A percentile compares a stretch with the other conserved stretches of the same genome.
Conservation (phyloP, 768 basidiomycete species). For the Lactifluus hygrophoroides region DNA sequence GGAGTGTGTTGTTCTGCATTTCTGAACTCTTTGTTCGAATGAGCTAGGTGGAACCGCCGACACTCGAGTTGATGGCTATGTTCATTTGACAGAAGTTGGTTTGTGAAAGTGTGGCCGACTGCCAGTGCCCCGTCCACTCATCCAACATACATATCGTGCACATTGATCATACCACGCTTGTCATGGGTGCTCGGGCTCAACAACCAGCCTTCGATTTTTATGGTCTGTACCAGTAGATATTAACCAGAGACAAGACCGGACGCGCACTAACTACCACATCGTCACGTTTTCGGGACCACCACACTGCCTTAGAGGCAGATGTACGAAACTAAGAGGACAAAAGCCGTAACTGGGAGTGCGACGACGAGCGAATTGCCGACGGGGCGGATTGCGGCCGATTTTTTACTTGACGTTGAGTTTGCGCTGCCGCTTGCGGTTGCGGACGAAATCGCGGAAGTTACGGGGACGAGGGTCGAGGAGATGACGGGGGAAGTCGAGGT, state of each 20-base stretch:
- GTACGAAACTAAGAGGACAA: conserved; percentile 2
- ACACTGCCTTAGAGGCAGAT: neutral
- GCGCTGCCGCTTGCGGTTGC: neutral
- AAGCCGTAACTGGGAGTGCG: neutral
- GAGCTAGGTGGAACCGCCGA: too few relatives aligned
- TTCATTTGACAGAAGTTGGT: too few relatives aligned
- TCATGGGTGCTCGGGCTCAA: neutral
- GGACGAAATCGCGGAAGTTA: neutral
- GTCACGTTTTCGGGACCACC: too few relatives aligned
- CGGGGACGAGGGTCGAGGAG: conserved; percentile 45
- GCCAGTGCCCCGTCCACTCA: too few relatives aligned
- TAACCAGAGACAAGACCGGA: neutral
- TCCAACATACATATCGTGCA: too few relatives aligned
- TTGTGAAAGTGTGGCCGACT: too few relatives aligned
- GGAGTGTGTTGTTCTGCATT: too few relatives aligned
- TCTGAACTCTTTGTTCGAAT: too few relatives aligned
- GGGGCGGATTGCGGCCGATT: neutral
- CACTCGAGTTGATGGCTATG: too few relatives aligned
- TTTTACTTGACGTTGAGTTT: neutral
- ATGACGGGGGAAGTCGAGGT: conserved; percentile 57
- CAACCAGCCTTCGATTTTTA: neutral
- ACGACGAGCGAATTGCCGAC: neutral
- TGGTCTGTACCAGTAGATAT: neutral
- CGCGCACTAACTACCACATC: neutral
- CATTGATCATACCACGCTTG: too few relatives aligned